Conservation (phyloP, 2,329 filamentous ascomycete species). For the Penicillium expansum region DNA sequence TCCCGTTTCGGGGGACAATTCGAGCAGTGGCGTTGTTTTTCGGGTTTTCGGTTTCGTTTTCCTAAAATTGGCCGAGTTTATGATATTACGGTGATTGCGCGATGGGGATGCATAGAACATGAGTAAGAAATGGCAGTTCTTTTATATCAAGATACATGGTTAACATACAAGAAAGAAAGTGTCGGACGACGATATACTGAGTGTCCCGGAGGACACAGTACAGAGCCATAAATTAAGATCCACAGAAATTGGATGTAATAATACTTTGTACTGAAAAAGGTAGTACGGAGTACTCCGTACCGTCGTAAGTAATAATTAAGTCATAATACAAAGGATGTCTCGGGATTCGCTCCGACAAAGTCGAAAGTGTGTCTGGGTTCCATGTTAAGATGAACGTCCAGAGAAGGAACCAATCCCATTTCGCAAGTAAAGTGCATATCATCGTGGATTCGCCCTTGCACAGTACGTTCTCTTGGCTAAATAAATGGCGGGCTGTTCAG, state of each 20-base stretch:
- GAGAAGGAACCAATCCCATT: constrained; percentile 13
- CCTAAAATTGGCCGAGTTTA: not conserved
- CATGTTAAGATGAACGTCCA: constrained; percentile 7
- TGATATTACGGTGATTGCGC: not conserved
- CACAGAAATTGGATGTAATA: constrained; percentile 1
- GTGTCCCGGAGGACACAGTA: constrained; percentile 3
- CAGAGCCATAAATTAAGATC: constrained; percentile 4
- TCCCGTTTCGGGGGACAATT: constrained; percentile 14
- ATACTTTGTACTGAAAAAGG: not conserved
- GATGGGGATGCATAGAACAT: too few relatives aligned
- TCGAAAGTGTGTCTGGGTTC: not conserved
- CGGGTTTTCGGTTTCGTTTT: not conserved
- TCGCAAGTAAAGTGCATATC: constrained; percentile 12
- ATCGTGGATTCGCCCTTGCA: constrained; percentile 7
- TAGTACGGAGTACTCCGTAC: not conserved
- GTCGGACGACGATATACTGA: constrained; percentile 7
- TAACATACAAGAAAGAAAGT: not conserved
- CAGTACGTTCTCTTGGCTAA: constrained; percentile 13
- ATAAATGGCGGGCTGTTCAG: constrained; percentile 24
- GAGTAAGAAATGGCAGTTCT: not conserved
- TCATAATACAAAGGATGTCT: constrained; percentile 7
- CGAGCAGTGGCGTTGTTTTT: not conserved
- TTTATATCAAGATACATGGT: not conserved
- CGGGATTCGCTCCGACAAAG: constrained; percentile 2
- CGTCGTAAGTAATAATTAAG: not conserved